Conservation (phyloP, 1,139 yeast genomes). For the Yamadazyma buinensis region DNA sequence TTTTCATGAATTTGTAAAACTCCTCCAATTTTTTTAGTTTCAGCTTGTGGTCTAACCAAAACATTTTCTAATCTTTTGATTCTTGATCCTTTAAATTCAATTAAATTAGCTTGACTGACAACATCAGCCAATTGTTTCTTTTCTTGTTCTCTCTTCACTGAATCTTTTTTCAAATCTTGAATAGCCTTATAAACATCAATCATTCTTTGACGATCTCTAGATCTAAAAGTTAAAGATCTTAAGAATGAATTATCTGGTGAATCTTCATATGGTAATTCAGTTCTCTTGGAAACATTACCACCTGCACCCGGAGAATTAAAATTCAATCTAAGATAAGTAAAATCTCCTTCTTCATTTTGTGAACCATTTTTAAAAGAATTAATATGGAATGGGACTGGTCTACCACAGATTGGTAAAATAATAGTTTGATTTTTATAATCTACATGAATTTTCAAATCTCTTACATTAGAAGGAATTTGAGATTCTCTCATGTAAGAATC, state of each 20-base stretch:
- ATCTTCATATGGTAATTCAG: slow-evolving; percentile 89
- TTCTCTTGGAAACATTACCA: slow-evolving; percentile 63
- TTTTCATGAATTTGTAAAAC: slow-evolving; percentile 89
- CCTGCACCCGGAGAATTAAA: slow-evolving; percentile 92
- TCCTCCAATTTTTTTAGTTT: slow-evolving; percentile 92
- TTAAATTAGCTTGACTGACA: slow-evolving; percentile 82
- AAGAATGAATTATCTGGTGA: slow-evolving; percentile 81
- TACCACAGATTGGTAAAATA: slow-evolving; percentile 85
- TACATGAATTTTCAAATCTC: slow-evolving; percentile 82
- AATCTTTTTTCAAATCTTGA: slow-evolving; percentile 87
- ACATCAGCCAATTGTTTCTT: slow-evolving; percentile 93
- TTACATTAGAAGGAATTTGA: slow-evolving; percentile 80
- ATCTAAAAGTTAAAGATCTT: slow-evolving; percentile 82
- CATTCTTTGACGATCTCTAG: slow-evolving; percentile 90
- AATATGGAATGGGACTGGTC: slow-evolving; percentile 98
- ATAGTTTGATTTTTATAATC: slow-evolving; percentile 88
- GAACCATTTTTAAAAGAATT: slow-evolving; percentile 92
- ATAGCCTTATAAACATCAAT: slow-evolving; percentile 86
- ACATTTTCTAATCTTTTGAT: slow-evolving; percentile 86
- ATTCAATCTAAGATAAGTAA: slow-evolving; percentile 82
- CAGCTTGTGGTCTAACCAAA: slow-evolving; percentile 93
- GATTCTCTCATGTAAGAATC: slow-evolving; percentile 93
- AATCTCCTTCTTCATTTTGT: slow-evolving; percentile 95
- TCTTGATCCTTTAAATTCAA: slow-evolving; percentile 75
- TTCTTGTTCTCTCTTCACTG: slow-evolving; percentile 87